Evolutionary conservation across 805 yeast genomes (phyloP), one percentile per base, ranked within the genome.

Genomic region (Candida sonorensis): DNA sequence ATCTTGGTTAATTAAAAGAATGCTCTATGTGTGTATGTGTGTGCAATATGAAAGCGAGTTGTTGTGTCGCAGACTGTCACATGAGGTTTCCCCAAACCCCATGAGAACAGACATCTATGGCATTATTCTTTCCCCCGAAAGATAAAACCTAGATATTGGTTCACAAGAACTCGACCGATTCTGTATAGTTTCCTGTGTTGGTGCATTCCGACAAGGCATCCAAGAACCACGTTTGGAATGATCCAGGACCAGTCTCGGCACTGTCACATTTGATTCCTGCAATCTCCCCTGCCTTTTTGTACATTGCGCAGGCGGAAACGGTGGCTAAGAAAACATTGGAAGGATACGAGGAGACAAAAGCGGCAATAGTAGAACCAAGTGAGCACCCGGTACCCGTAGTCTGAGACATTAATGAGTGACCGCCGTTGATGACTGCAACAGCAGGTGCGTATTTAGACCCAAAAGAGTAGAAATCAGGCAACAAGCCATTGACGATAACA

Each of bases 331-430:
- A 67, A 0, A 66, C 46, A 33, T 61, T 56, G 7, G 47, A 54
- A 1, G 64, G 56, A 33, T 55, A 45, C 3, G 74, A 70, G 3
- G 77, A 77, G 2, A 75, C 51, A 37, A 62, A 67, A 2, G 82
- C 62, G 0, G 82, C 77, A 33, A 85, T 73, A 0, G 74, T 68
- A 27, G 87, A 75, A 2, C 94, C 94, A 23, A 86, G 57, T 0
- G 90, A 72, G 41, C 95, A 86, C 0, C 95, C 95, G 2, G 87
- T 64, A 0, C 94, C 95, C 0, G 95, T 85, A 5, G 85, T 70
- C 9, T 60, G 51, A 0, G 79, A 78, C 81, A 85, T 77, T 12
- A 76, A 43, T 14, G 57, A 56, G 42, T 73, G 67, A 1, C 92
- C 86, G 5, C 88, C 90, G 7, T 46, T 36, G 4, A 77, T 49